A percentile compares a stretch with the other conserved stretches of the same genome.
Evolutionary conservation across 2,329 filamentous ascomycete genomes (phyloP).

Genomic region (Fusarium longipes): DNA sequence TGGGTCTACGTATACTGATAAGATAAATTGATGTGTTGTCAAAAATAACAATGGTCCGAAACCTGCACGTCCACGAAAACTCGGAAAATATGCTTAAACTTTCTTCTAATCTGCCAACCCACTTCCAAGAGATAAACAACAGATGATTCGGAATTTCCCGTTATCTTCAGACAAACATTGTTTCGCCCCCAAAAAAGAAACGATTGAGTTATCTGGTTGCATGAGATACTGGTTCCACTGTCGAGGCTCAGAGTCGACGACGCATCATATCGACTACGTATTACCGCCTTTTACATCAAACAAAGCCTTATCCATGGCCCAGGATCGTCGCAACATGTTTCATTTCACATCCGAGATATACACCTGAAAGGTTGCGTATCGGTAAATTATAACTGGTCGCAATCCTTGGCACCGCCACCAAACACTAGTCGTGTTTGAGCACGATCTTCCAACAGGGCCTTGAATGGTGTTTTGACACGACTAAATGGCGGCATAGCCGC

Average conservation of each 20-base stretch:
- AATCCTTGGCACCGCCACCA: conserved; percentile 6
- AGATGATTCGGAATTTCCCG: background rate
- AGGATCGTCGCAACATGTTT: background rate
- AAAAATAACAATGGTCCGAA: background rate
- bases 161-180: background rate
- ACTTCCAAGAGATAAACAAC: background rate
- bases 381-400: background rate
- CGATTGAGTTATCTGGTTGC: background rate
- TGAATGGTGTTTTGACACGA: conserved; percentile 1
- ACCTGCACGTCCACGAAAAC: background rate
- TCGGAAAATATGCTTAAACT: background rate
- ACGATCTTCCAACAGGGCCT: conserved; percentile 18
- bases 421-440: conserved; percentile 16
- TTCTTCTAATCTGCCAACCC: background rate
- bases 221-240: background rate
- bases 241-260: background rate
- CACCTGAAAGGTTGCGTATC: conserved; percentile 7
- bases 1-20: background rate
- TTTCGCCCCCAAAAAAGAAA: background rate
- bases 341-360: conserved; percentile 31
- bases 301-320: background rate
- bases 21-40: background rate
- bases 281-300: background rate
- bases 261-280: background rate
- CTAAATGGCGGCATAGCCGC: background rate